Percentiles rank a stretch among this genome's conserved stretches.
Conservation (phyloP, 768 basidiomycete species). For the Leucocoprinus sp. region DNA sequence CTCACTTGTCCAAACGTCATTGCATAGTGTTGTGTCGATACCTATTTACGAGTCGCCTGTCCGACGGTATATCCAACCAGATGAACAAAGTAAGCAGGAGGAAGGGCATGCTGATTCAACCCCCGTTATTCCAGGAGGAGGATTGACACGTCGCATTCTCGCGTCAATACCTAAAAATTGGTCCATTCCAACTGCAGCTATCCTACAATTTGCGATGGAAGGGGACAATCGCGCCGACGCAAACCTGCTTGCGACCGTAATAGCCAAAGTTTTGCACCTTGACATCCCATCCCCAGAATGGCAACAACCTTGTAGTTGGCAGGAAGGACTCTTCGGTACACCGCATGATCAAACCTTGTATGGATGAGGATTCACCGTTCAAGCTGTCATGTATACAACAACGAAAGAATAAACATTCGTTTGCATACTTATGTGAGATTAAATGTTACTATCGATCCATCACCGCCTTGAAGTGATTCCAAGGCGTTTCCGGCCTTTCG, state of each 20-base stretch:
- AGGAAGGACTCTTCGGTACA: slow-evolving; percentile 58
- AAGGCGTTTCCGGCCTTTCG: slow-evolving; percentile 30
- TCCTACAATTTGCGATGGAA: slow-evolving; percentile 74
- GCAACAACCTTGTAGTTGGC: slow-evolving; percentile 65
- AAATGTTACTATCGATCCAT: slow-evolving; percentile 8
- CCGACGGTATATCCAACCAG: slow-evolving; percentile 22
- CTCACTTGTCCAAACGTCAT: slow-evolving; percentile 33
- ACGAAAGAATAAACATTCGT: slow-evolving; percentile 9
- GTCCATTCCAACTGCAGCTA: slow-evolving; percentile 44
- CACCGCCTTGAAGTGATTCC: slow-evolving; percentile 60
- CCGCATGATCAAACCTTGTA: slow-evolving; percentile 69
- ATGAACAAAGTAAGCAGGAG: slow-evolving; percentile 15
- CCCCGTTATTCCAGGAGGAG: slow-evolving; percentile 77
- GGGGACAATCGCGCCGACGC: slow-evolving; percentile 79
- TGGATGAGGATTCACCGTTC: slow-evolving; percentile 29
- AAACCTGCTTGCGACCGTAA: slow-evolving; percentile 45
- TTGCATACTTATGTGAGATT: neutral
- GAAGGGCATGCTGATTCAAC: slow-evolving; percentile 30
- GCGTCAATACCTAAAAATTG: slow-evolving; percentile 43
- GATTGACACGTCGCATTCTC: slow-evolving; percentile 60
- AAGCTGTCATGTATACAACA: slow-evolving; percentile 4
- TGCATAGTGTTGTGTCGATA: slow-evolving; percentile 38
- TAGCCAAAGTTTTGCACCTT: slow-evolving; percentile 37
- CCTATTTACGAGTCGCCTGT: slow-evolving; percentile 46
- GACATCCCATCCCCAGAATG: slow-evolving; percentile 32